Percentiles rank a stretch among this genome's conserved stretches.
Evolutionary conservation across 169 alveolate species (phyloP).

Genomic region (Plasmodium chabaudi): DNA sequence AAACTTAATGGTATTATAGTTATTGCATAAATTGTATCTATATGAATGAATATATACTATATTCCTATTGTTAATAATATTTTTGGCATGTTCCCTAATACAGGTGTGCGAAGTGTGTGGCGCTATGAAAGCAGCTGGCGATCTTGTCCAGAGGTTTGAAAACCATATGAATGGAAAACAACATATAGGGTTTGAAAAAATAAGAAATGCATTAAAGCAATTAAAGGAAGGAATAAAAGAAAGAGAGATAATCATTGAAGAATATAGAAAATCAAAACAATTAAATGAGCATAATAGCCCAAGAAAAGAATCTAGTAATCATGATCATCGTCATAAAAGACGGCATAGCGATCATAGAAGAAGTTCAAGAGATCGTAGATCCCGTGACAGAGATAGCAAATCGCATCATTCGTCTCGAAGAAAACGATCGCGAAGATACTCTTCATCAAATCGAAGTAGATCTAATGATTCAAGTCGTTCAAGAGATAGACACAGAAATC

Average conservation of each 20-base stretch:
- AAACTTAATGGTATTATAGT: conserved; percentile 29
- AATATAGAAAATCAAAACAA: conserved; percentile 44
- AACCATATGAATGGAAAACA: conserved; percentile 83
- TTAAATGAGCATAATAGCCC: conserved; percentile 7
- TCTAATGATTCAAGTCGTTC: conserved; percentile 32
- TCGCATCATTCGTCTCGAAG: conserved; percentile 39
- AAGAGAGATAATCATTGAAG: conserved; percentile 58
- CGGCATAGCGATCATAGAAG: conserved; percentile 42
- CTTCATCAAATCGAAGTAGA: conserved; percentile 35
- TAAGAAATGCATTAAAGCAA: conserved; percentile 43
- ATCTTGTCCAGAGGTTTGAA: conserved; percentile 78
- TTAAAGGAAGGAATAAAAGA: conserved; percentile 32
- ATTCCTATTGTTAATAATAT: conserved; percentile 3
- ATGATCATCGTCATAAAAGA: conserved; percentile 33
- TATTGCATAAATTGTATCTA: conserved; percentile 18
- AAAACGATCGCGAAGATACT: conserved; percentile 34
- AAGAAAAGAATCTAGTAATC: conserved; percentile 10
- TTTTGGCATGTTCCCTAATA: not conserved
- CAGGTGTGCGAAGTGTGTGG: conserved; percentile 85
- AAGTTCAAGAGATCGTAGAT: conserved; percentile 61
- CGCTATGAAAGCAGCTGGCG: conserved; percentile 83
- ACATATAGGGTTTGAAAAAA: conserved; percentile 79
- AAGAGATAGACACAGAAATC: conserved; percentile 31
- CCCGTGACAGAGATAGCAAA: conserved; percentile 31
- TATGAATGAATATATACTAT: conserved; percentile 3